Conservation (phyloP, 2,329 filamentous ascomycete species). For the Didymella lethalis region DNA sequence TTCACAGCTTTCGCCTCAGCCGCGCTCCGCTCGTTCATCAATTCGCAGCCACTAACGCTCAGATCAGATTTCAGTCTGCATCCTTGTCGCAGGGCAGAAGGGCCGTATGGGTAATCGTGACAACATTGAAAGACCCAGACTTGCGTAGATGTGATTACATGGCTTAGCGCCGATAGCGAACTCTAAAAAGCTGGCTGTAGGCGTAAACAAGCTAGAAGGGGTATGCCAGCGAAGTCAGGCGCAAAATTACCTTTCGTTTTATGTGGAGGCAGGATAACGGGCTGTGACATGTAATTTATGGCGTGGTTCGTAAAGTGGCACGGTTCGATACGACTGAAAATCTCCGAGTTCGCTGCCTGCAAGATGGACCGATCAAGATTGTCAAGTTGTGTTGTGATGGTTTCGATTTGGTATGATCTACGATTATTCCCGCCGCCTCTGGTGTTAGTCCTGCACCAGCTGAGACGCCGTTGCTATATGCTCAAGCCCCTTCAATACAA, state of each 20-base stretch:
- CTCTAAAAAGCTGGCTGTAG: neutral
- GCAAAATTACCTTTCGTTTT: neutral
- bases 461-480: neutral
- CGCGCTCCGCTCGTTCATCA: conserved; percentile 10
- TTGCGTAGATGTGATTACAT: neutral
- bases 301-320: conserved; percentile 2
- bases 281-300: neutral
- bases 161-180: conserved; percentile 1
- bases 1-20: conserved; percentile 1
- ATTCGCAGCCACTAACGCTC: conserved; percentile 12
- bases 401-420: conserved; percentile 1
- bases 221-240: conserved; percentile 1
- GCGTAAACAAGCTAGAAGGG: neutral
- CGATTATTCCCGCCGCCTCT: neutral
- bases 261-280: neutral
- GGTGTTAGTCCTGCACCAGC: neutral
- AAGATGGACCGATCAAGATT: neutral
- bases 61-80: conserved; percentile 2
- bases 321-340: neutral
- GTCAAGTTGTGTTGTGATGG: neutral
- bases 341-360: neutral
- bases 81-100: conserved; percentile 10
- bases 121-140: conserved; percentile 2
- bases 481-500: conserved; percentile 1
- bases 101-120: conserved; percentile 5